Conservation (phyloP, 805 yeast species). For the Naumovozyma dairenensis region DNA sequence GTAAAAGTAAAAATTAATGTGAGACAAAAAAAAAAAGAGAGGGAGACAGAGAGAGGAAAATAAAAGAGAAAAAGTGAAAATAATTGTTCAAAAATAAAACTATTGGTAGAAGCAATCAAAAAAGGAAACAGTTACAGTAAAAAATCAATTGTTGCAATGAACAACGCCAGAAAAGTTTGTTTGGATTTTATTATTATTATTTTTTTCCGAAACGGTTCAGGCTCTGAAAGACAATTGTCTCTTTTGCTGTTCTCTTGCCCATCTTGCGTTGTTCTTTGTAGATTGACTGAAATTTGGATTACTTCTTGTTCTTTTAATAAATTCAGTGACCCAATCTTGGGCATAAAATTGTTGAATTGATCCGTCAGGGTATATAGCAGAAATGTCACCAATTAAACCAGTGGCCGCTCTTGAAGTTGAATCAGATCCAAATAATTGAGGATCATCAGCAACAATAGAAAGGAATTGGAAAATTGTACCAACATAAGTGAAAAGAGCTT, state of each 20-base stretch:
- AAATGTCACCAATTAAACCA: slow-evolving; percentile 88
- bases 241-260: slow-evolving; percentile 77
- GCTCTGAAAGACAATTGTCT: slow-evolving; percentile 21
- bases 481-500: slow-evolving; percentile 53
- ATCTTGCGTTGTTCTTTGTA: slow-evolving; percentile 87
- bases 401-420: slow-evolving; percentile 72
- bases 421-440: slow-evolving; percentile 52
- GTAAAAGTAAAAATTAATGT: slow-evolving; percentile 1
- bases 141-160: background rate
- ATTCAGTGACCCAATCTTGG: slow-evolving; percentile 71
- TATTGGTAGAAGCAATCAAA: no score
- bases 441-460: slow-evolving; percentile 47
- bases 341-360: slow-evolving; percentile 55
- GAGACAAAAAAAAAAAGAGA: slow-evolving; percentile 2
- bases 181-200: background rate
- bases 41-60: slow-evolving; percentile 1
- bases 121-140: background rate
- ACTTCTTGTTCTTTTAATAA: slow-evolving; percentile 63
- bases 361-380: slow-evolving; percentile 75
- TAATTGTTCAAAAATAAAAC: background rate
- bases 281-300: slow-evolving; percentile 49
- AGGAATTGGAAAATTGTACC: slow-evolving; percentile 64
- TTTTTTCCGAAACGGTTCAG: background rate
- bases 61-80: slow-evolving; percentile 15
- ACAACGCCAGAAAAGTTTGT: slow-evolving; percentile 5